Percentiles rank a stretch among this genome's conserved stretches.
phyloP scores from a whole-genome alignment of 2,329 filamentous ascomycete genomes.

The Domatiomyces catenatus region DNA sequence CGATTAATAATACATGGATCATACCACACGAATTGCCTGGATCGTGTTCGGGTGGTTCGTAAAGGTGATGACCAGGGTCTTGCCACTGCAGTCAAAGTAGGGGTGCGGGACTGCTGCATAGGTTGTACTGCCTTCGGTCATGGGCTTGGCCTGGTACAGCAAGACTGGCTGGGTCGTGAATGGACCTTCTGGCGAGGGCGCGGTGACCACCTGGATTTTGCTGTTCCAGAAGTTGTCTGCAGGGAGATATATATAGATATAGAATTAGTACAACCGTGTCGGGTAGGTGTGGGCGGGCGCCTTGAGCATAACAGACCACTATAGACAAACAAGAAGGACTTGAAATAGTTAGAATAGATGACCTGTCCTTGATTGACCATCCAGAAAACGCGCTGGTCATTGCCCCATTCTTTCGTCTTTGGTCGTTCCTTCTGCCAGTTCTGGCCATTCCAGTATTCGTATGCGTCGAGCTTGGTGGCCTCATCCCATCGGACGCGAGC shows the following conservation, averaged over 20 bases:
- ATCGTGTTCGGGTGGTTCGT: slow-evolving; percentile 18
- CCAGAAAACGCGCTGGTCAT: slow-evolving; percentile 18
- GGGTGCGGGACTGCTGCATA: slow-evolving; percentile 18
- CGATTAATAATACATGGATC: background rate
- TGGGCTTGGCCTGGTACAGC: slow-evolving; percentile 14
- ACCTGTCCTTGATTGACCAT: slow-evolving; percentile 19
- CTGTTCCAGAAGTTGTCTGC: slow-evolving; percentile 16
- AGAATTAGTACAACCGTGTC: background rate
- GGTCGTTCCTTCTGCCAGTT: slow-evolving; percentile 12
- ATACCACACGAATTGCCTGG: slow-evolving; percentile 13
- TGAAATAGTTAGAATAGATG: slow-evolving; percentile 14
- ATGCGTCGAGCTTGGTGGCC: slow-evolving; percentile 11
- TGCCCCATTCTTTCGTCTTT: slow-evolving; percentile 5
- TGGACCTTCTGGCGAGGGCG: slow-evolving; percentile 15
- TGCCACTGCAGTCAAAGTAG: slow-evolving; percentile 16
- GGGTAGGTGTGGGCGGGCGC: too few relatives aligned
- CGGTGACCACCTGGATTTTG: slow-evolving; percentile 10
- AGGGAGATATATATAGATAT: background rate
- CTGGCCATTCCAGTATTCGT: slow-evolving; percentile 18
- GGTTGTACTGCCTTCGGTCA: slow-evolving; percentile 10
- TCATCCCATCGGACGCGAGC: slow-evolving; percentile 9
- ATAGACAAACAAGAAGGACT: slow-evolving; percentile 17
- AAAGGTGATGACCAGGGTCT: slow-evolving; percentile 16
- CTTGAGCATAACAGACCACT: slow-evolving; percentile 11
- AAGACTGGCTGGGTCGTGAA: slow-evolving; percentile 14